Percentiles rank a stretch among this genome's conserved stretches.
Conservation (phyloP, 352 stramenopile genomes). For the Phytopythium delawarense region DNA sequence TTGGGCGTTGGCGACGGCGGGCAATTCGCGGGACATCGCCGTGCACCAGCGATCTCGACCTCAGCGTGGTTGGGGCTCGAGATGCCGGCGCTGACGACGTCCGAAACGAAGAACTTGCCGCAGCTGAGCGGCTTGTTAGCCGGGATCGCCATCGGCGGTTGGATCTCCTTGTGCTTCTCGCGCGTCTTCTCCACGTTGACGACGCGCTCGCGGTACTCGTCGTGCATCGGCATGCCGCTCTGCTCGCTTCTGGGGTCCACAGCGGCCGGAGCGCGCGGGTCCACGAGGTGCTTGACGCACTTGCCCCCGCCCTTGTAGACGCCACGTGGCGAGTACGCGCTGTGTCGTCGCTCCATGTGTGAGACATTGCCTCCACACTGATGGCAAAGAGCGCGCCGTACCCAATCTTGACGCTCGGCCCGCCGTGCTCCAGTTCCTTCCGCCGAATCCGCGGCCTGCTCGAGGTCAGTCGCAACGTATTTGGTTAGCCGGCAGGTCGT, state of each 20-base stretch:
- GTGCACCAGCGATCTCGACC: constrained; percentile 9
- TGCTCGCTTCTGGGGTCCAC: not conserved
- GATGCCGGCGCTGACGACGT: constrained; percentile 24
- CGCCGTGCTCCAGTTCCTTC: constrained; percentile 38
- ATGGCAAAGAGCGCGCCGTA: constrained; percentile 8
- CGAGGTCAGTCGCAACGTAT: not conserved
- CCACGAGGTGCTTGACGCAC: constrained; percentile 26
- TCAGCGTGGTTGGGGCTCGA: constrained; percentile 18
- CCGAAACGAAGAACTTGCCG: constrained; percentile 56
- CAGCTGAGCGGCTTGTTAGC: constrained; percentile 53
- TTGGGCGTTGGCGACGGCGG: constrained; percentile 20
- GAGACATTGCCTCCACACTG: not conserved
- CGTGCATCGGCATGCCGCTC: constrained; percentile 14
- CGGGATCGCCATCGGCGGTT: constrained; percentile 51
- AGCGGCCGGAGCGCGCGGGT: constrained; percentile 1
- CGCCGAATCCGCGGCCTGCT: constrained; percentile 37
- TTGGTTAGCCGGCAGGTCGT: not conserved
- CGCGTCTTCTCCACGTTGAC: constrained; percentile 52
- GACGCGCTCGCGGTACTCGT: constrained; percentile 45
- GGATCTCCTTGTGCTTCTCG: constrained; percentile 66
- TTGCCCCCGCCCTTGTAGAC: constrained; percentile 57
- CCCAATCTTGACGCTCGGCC: constrained; percentile 37
- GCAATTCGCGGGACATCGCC: constrained; percentile 21
- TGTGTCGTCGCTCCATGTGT: constrained; percentile 9
- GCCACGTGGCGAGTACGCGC: constrained; percentile 40